Base-by-base conservation (phyloP, 2,329 filamentous ascomycete species). In the Epicoccum sorghinum region DNA sequence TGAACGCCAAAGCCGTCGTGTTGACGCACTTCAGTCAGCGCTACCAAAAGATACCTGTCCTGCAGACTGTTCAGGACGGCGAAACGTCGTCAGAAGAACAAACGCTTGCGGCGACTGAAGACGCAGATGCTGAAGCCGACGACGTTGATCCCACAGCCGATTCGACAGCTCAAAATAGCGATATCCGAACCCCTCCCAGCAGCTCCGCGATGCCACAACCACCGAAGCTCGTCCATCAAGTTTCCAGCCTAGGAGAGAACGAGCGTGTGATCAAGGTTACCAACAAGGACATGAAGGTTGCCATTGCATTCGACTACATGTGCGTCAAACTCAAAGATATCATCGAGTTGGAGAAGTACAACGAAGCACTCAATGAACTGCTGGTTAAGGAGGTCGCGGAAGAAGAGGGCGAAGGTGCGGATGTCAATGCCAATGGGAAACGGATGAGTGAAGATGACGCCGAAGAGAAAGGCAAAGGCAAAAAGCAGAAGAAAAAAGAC, bases 21-120 rank as follows among this genome's bases (percentile, higher is more conserved):
- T 81, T 99, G 43, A 99, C 95, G 7, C 95, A 99, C 74, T 99
- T 99, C 76, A 93, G 88, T 50, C 95, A 99, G 78, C 83, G 95
- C 7, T 99, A 99, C 74, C 89, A 91, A 66, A 93, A 93, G 75
- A 80, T 86, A 30, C 86, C 83, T 2, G 77, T 81, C 3, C 73
- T 85, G 4, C 79, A 83, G 44, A 65, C 69, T 1, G 64, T 72
- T 9, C 66, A 66, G 10, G 66, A 67, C 18, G 65, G 60, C 25
- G 70, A 71, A n/a, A 52, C 61, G 2, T n/a, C 25, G 6, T 30
- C 32, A 4, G 46, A 55, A 4, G 30, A 45, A 4, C 40, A 55
- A 2, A 18, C 29, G 13, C 24, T 27, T 9, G 39, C 40, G 5
- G 30, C 37, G 29, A 65, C 65, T 7, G 67, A 69, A 58, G 75